Evolutionary conservation across 1,284 basidiomycete genomes (phyloP).

Genomic region (Sanghuangporus sanghuang): DNA sequence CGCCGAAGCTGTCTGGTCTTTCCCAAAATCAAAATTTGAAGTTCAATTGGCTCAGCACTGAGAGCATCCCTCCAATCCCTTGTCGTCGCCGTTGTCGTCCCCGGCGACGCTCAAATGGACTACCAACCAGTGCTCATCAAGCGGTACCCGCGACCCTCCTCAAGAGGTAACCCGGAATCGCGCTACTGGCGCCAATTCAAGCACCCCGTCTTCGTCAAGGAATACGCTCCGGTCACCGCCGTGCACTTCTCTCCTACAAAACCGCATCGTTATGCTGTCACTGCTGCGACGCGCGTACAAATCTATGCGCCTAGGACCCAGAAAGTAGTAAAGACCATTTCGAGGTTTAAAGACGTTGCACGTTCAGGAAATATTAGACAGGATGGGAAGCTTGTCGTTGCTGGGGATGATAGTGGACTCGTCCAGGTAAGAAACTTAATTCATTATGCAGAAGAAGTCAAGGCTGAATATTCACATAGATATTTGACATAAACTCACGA

Average conservation of each 20-base stretch:
- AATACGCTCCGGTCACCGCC: constrained; percentile 90
- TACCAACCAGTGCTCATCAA: constrained; percentile 73
- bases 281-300: constrained; percentile 89
- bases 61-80: neutral
- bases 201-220: constrained; percentile 87
- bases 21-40: constrained; percentile 2
- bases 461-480: constrained; percentile 35
- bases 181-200: constrained; percentile 80
- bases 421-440: constrained; percentile 63
- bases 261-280: constrained; percentile 93
- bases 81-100: neutral
- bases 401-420: constrained; percentile 90
- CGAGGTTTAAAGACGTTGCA: constrained; percentile 95
- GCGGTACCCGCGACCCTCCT: constrained; percentile 50
- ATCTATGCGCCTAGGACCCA: constrained; percentile 95
- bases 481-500: constrained; percentile 94
- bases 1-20: constrained; percentile 4
- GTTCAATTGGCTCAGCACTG: neutral
- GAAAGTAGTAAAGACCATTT: constrained; percentile 93
- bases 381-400: constrained; percentile 94
- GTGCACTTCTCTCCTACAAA: constrained; percentile 83
- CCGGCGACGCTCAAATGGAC: constrained; percentile 45
- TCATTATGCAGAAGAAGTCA: constrained; percentile 13
- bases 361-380: constrained; percentile 81
- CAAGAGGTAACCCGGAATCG: constrained; percentile 65